These are phyloP conservation scores for Solanum dulcamara DNA, from an alignment of 257 asterid species.

Conservation along the genomic window DNA sequence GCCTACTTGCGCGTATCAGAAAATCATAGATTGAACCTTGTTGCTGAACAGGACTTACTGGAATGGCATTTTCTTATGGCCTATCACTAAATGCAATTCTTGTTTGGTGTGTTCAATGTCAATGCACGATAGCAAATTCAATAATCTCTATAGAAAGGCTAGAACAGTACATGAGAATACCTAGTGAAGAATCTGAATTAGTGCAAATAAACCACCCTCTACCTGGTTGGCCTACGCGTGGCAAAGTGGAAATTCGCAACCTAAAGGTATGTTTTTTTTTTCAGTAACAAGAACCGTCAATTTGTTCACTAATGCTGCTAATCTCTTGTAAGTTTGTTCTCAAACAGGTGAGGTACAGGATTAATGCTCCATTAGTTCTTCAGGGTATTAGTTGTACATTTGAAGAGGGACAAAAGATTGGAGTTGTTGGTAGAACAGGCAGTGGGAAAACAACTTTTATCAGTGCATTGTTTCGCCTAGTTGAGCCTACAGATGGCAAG, in stretches of 20 bases:
- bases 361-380: conserved; percentile 1
- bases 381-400: neutral
- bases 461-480: neutral
- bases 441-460: conserved; percentile 7
- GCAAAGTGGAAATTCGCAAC: neutral
- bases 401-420: conserved; percentile 3
- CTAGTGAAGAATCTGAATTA: neutral
- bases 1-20: neutral
- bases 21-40: neutral
- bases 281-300: neutral
- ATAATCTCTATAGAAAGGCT: neutral
- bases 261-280: neutral
- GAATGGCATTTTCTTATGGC: neutral
- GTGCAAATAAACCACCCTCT: neutral
- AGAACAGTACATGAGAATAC: neutral
- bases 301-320: neutral
- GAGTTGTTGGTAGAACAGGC: conserved; percentile 11
- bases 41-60: neutral
- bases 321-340: neutral
- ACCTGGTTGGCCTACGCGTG: neutral
- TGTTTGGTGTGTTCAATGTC: neutral
- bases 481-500: neutral
- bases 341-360: neutral
- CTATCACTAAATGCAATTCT: neutral
- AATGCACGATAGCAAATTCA: neutral